Base-by-base conservation (phyloP, 192 early-diverging fungal species). In the Coemansia sp. region DNA sequence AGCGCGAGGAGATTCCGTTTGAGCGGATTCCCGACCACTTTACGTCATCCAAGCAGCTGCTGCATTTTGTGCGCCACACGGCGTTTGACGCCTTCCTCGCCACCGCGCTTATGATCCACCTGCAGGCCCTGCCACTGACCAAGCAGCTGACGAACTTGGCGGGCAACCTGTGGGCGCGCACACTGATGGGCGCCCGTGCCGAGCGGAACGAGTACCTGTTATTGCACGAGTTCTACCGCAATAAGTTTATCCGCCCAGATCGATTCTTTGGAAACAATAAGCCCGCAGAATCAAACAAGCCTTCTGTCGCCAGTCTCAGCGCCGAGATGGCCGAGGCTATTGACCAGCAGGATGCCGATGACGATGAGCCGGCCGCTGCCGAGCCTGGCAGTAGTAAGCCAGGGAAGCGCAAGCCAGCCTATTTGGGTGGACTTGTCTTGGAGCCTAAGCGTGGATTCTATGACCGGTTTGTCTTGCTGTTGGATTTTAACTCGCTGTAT, bases 401-500 rank as follows among this genome's bases (percentile, higher is more conserved):
- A 32, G 82, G 86, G 0, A 84, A 86, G n/a, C 86, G 92, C 59
- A 98, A 98, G 67, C 92, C 97, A 3, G 91, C 92, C 0, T 98
- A 96, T 60, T 76, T 93, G 3, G 98, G 98, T 61, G 98, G 97
- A 61, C 86, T 99, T 7, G 97, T 99, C 2, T 79, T 99, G 69
- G 98, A 99, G 63, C 98, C 98, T 39, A 96, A 97, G 74, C 94
- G 91, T 64, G 97, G 98, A 4, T 91, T 98, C 67, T 97, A 99
- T 76, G 96, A 98, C 75, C 91, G 92, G 40, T 99, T 85, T 74
- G 94, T 99, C 4, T 75, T 99, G 19, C 81, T 98, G 41, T 83
- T 99, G 58, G 98, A 99, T 87, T 99, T 99, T 79, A 98, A 98
- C 88, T 93, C 91, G 85, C 88, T 99, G 90, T 98, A 99, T 67